Evolutionary conservation across 1,139 yeast genomes (phyloP).

Genomic region (Magnusiomyces ingens): DNA sequence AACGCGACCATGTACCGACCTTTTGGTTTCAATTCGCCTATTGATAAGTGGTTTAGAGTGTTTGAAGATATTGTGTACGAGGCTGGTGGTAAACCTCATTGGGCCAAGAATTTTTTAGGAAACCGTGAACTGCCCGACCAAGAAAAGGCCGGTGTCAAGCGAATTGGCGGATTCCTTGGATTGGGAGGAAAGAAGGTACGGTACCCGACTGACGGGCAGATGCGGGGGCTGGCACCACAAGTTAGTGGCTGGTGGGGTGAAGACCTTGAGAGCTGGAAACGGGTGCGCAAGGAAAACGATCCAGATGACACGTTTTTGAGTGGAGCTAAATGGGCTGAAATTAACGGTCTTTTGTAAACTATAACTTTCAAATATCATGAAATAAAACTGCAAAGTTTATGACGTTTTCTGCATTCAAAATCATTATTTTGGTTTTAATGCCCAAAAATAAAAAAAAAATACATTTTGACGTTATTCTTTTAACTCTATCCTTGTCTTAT

Average conservation of each 20-base stretch:
- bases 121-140: constrained; percentile 19
- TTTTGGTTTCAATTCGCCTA: constrained; percentile 64
- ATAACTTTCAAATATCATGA: too few species aligned
- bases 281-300: constrained; percentile 59
- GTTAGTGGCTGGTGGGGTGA: constrained; percentile 79
- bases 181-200: constrained; percentile 27
- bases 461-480: too few species aligned
- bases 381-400: too few species aligned
- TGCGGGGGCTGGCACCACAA: constrained; percentile 70
- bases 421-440: too few species aligned
- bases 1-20: constrained; percentile 97
- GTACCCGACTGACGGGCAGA: constrained; percentile 48
- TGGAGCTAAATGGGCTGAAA: constrained; percentile 68
- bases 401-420: too few species aligned
- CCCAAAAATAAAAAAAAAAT: background rate
- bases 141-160: constrained; percentile 4
- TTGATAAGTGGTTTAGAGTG: constrained; percentile 73
- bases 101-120: constrained; percentile 98
- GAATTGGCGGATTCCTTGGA: constrained; percentile 21
- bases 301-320: constrained; percentile 77
- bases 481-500: too few species aligned
- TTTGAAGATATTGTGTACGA: constrained; percentile 72
- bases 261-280: constrained; percentile 52
- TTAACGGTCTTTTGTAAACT: constrained; percentile 71
- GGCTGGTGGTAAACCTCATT: constrained; percentile 92